Evolutionary conservation across 495 filamentous ascomycete species (phyloP).

Genomic region (Lichenothelia convexa): DNA sequence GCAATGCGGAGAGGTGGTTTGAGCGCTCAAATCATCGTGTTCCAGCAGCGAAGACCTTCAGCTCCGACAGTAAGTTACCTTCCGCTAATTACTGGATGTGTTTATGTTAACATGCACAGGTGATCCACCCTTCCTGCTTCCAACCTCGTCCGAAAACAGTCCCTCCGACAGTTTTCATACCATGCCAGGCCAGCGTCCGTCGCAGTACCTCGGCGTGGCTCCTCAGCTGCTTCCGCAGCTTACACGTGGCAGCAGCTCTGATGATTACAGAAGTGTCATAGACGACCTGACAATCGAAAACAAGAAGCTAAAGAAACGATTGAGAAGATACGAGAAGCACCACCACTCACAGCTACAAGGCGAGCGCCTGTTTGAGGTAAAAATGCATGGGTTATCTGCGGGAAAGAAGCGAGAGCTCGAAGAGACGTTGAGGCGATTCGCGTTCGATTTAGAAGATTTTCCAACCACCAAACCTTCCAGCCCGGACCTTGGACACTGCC

Average conservation of each 20-base stretch:
- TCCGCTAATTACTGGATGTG: too few relatives aligned
- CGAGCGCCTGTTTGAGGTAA: constrained; percentile 62
- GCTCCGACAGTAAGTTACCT: constrained; percentile 15
- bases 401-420: constrained; percentile 58
- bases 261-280: constrained; percentile 23
- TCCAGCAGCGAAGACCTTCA: constrained; percentile 7
- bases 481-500: too few relatives aligned
- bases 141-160: constrained; percentile 15
- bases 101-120: constrained; percentile 6
- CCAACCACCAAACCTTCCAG: constrained; percentile 3
- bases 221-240: constrained; percentile 4
- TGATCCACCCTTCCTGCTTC: constrained; percentile 24
- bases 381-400: constrained; percentile 45
- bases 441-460: constrained; percentile 29
- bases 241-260: constrained; percentile 13
- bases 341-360: constrained; percentile 37
- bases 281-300: constrained; percentile 26
- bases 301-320: constrained; percentile 45
- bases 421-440: constrained; percentile 47
- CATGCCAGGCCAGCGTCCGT: neutral
- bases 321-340: constrained; percentile 47
- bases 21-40: constrained; percentile 23
- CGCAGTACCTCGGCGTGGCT: constrained; percentile 7
- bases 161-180: neutral
- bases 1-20: constrained; percentile 24